Base-by-base conservation (phyloP, 768 basidiomycete genomes). In the Polyporus arcularius region DNA sequence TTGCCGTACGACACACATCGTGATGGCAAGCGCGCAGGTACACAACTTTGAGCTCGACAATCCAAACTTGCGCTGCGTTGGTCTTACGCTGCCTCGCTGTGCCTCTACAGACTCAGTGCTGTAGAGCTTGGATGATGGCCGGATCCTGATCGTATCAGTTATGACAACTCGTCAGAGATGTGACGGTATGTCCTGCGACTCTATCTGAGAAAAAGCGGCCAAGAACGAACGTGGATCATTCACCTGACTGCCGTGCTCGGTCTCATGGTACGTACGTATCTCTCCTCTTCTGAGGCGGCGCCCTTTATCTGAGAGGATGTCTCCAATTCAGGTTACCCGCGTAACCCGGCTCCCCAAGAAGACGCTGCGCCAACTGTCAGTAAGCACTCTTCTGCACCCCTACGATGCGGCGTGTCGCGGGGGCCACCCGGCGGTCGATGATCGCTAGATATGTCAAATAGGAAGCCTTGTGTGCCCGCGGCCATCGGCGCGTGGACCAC, bases 121-220 rank as follows among this genome's bases (percentile, higher is more conserved):
- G n/a, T 26, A 26, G 21, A 26, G 21, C 21, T 26, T 26, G 21
- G 6, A 35, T 35, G 35, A 35, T 35, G 3, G 7, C 35, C 35
- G 35, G 35, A 7, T 7, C 35, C 35, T 35, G 35, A 35, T 35
- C 35, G 7, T 6, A 3, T 6, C 35, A 35, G 35, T 1, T 26
- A 26, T 26, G 21, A 11, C 35, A 35, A 35, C 35, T 35, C 35
- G 35, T 35, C 35, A 35, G 35, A 35, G 46, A 47, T 26, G 21
- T 26, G 21, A 26, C 21, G 21, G 21, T 26, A 26, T 26, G n/a
- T 9, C 46, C 43, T 16, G 46, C 26, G 26, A 26, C n/a, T 6
- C 10, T 31, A 9, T 32, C n/a, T 61, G 60, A 28, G 60, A 61
- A 50, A 39, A 61, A 50, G 41, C 45, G 55, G 43, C 54, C 60